Base-by-base conservation (phyloP, 2,329 filamentous ascomycete species). In the Cercospora sojina region DNA sequence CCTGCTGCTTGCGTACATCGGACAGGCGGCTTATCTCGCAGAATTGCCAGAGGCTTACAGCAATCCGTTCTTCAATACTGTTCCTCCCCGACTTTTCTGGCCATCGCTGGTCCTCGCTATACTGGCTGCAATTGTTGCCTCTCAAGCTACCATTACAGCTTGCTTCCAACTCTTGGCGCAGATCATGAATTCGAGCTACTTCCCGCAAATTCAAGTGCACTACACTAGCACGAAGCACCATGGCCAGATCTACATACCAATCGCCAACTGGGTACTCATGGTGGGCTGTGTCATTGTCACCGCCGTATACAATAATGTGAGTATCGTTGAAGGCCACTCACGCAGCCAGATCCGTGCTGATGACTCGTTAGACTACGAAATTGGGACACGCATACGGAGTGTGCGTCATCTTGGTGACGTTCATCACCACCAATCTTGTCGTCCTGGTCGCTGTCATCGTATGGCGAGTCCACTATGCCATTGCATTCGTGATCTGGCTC, bases 361-460 rank as follows among this genome's bases (percentile, higher is more conserved):
- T 13, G 25, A 23, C 25, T 47, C 13, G 29, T 8, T 23, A 69
- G 83, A 90, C 89, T 0, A 90, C 87, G 18, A 82, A 83, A 63
- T 83, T 92, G 0, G 90, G 90, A 25, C 88, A 92, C 72, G 90
- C 90, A 0, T 93, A 93, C 72, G 90, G 91, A 41, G 88, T 91
- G 8, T 93, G 91, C 70, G 90, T 93, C 74, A 91, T 93, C 70
- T 85, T 91, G 49, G 91, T 93, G 41, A 91, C 90, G 0, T 91
- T 92, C 74, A 87, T 93, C 72, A 89, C 88, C 60, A 93, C 90
- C 0, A 89, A 85, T 76, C 87, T 93, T 83, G 88, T 92, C 2
- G 85, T 89, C 0, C 80, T 93, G 0, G 88, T 90, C 1, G 88
- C 90, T 0, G 82, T 93, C 2, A 82, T 93, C 47, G 88, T 91